Conservation (phyloP, 2,329 filamentous ascomycete genomes). For the Colletotrichum musicola region DNA sequence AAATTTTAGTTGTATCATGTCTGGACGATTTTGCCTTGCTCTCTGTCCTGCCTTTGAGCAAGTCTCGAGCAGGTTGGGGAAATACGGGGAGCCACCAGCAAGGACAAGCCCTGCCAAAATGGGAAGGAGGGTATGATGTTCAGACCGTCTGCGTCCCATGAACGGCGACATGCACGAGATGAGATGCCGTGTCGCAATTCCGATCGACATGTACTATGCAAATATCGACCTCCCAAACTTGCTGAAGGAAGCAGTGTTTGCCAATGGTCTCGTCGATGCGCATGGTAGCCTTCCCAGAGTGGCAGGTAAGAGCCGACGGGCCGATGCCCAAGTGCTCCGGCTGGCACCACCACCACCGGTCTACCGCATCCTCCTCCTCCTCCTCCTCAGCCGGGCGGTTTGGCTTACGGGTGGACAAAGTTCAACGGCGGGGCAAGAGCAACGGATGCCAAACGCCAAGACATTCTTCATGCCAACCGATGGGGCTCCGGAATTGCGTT, state of each 20-base stretch:
- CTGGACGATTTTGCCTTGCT: slow-evolving; percentile 25
- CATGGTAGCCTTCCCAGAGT: slow-evolving; percentile 16
- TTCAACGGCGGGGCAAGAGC: slow-evolving; percentile 24
- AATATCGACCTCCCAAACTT: too few species aligned
- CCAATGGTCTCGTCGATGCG: not conserved
- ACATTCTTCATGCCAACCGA: slow-evolving; percentile 31
- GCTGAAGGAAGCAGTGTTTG: not conserved
- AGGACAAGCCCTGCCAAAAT: slow-evolving; percentile 18
- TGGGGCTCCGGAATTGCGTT: slow-evolving; percentile 32
- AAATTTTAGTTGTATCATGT: slow-evolving; percentile 20
- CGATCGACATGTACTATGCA: not conserved
- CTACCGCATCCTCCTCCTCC: not conserved
- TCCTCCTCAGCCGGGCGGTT: slow-evolving; percentile 1
- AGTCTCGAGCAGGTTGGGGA: slow-evolving; percentile 12
- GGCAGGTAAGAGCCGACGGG: slow-evolving; percentile 22
- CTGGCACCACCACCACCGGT: too few species aligned
- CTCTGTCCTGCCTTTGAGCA: not conserved
- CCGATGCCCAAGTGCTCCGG: not conserved
- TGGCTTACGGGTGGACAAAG: slow-evolving; percentile 17
- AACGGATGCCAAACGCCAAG: slow-evolving; percentile 37
- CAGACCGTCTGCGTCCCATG: slow-evolving; percentile 25
- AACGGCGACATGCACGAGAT: slow-evolving; percentile 10
- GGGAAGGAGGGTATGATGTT: slow-evolving; percentile 16
- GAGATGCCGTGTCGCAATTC: slow-evolving; percentile 23
- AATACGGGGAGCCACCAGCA: slow-evolving; percentile 14